These are phyloP conservation scores for Cardiosporidium cionae DNA, from an alignment of 169 alveolate genomes.

Conservation along the genomic window DNA sequence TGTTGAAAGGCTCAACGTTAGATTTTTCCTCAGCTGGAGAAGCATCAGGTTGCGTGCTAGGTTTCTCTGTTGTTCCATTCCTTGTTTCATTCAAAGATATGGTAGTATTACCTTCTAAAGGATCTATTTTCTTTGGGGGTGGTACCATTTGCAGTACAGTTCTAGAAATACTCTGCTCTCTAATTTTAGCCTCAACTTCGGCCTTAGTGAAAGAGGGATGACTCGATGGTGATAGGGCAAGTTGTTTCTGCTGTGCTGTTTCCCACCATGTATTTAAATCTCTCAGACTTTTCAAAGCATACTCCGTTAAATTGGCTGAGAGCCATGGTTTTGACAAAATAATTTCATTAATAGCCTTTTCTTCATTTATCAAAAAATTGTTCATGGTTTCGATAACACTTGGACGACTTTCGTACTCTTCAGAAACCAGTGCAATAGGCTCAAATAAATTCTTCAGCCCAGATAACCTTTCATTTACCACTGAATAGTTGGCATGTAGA, in stretches of 20 bases:
- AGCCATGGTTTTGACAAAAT: slow-evolving; percentile 1
- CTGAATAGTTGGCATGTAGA: slow-evolving; percentile 13
- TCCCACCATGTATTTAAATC: slow-evolving; percentile 24
- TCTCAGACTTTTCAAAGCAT: not conserved
- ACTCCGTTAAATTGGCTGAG: not conserved
- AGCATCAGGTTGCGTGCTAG: no score
- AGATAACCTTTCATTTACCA: slow-evolving; percentile 1
- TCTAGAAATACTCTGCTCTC: not conserved
- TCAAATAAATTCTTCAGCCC: slow-evolving; percentile 5
- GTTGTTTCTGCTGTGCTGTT: slow-evolving; percentile 3
- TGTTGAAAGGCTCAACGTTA: no score
- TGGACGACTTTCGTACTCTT: slow-evolving; percentile 9
- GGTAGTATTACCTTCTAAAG: no score
- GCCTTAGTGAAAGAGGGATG: slow-evolving; percentile 19
- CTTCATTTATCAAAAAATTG: not conserved
- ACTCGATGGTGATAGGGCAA: not conserved
- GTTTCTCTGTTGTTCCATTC: no score
- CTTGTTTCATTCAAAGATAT: no score
- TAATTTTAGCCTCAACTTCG: slow-evolving; percentile 9
- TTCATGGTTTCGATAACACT: not conserved
- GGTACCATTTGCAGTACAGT: slow-evolving; percentile 1
- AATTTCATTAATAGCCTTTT: not conserved
- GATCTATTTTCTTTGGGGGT: no score
- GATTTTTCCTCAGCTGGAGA: no score
- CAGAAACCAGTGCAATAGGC: slow-evolving; percentile 3